Evolutionary conservation across 768 basidiomycete species (phyloP), one percentile per base, ranked within the genome.

Genomic region (Rhodotorula paludigena): DNA sequence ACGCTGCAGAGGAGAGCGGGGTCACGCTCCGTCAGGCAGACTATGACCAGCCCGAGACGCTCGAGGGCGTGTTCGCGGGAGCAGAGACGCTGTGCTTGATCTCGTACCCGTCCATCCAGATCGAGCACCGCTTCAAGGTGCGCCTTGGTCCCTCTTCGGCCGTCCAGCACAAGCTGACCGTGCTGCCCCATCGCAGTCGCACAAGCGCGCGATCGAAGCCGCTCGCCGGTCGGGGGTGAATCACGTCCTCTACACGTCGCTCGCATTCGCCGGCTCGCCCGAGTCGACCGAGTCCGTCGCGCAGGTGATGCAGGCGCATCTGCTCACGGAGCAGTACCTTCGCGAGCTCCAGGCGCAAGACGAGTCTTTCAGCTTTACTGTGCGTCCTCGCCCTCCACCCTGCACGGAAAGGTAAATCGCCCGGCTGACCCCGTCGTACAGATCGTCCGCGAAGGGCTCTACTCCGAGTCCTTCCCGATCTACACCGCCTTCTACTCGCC

Each of bases 51-150:
- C 41, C 10, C 30, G 56, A 42, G 10, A 32, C 56, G 20, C 42
- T 57, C 28, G 28, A 8, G 9, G 18, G 9, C 18, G 56, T 41
- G 23, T 57, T 57, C 30, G 56, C 42, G 30, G 41, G 56, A 30
- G 56, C 44, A 28, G 25, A 44, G 41, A 33, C 42, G 18, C 41
- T 57, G 1, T 28, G 20, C 30, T 20, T 57, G 5, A 57, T 57
- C 30, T 32, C 28, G 18, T 57, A 57, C 30, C 30, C 56, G 1
- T 28, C n/a, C n/a, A 28, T 57, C 15, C 56, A 57, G 56, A 42
- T 44, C 41, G 56, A 57, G 30, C 56, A 57, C 56, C 39, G 56
- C 41, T 57, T 57, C 56, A 14, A 57, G 38, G 54, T 55, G 38
- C 54, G 54, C n/a, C 6, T 14, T 25, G 38, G 7, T 38, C 36